Conservation (phyloP, 192 early-diverging fungal species). For the Mortierella hygrophila region DNA sequence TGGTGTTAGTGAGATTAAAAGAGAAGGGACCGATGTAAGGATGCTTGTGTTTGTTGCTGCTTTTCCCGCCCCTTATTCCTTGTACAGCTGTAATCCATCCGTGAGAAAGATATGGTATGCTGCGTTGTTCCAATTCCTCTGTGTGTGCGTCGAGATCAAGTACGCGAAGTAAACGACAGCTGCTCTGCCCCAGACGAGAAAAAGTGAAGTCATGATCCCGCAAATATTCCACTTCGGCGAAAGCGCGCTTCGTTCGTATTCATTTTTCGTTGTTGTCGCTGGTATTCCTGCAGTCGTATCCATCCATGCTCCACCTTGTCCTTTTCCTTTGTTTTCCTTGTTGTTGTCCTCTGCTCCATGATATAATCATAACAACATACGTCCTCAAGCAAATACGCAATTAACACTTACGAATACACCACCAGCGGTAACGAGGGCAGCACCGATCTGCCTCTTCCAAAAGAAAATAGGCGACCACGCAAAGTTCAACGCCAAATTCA, state of each 20-base stretch:
- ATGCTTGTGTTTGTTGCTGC: not conserved
- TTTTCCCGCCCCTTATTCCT: not conserved
- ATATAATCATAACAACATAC: not conserved
- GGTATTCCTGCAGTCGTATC: not conserved
- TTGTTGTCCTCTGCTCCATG: not conserved
- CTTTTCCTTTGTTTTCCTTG: not conserved
- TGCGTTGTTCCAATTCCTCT: no score
- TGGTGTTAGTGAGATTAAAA: not conserved
- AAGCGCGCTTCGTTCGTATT: not conserved
- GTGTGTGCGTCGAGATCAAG: no score
- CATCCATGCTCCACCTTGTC: not conserved
- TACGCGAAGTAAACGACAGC: no score
- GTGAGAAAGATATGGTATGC: not conserved
- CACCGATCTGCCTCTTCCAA: slow-evolving; percentile 38
- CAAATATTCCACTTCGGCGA: not conserved
- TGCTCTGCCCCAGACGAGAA: not conserved
- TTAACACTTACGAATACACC: slow-evolving; percentile 39
- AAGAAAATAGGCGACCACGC: slow-evolving; percentile 48
- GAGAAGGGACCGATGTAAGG: not conserved
- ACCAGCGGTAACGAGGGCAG: slow-evolving; percentile 35
- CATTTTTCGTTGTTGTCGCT: not conserved
- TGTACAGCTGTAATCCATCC: not conserved
- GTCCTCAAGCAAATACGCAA: not conserved
- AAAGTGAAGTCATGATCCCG: not conserved
- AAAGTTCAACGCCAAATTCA: slow-evolving; percentile 47